Evolutionary conservation across 2,329 filamentous ascomycete genomes (phyloP), one percentile per base, ranked within the genome.

Genomic region (Exophiala spinifera): DNA sequence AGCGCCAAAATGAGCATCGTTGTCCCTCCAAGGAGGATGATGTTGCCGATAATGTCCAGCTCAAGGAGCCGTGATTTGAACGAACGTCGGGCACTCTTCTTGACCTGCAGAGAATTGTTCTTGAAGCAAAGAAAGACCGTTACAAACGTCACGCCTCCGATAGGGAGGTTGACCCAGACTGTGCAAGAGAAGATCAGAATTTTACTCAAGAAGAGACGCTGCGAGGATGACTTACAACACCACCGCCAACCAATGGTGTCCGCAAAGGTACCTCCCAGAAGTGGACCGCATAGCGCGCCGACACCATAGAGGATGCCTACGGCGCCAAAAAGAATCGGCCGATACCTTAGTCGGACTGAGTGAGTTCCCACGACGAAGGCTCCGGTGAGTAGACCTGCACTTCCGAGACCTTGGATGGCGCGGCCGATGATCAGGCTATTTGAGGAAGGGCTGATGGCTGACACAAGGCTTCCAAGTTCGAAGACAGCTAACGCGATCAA

Each of bases 11-110:
- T 55, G 4, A 64, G 50, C 54, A 60, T 55, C 5, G 57, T 50
- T 53, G 40, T 25, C 11, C 49, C 55, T 21, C 44, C 37, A 13
- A 86, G 67, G 58, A 87, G 79, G 66, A 84, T 77, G n/a, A 79
- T 64, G 13, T 79, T 83, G 20, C 83, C 83, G 1, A 84, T 64
- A 1, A 80, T 79, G 53, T 85, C 82, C 42, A 84, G 63, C 23
- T 61, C 54, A 3, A 46, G 14, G 4, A 69, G 19, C 23, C 65
- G 59, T 33, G 64, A 36, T 19, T 49, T 50, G 25, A 62, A 50
- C 8, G 59, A 34, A 6, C n/a, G 8, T 19, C 25, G 10, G 4
- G 23, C 13, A 5, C 15, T 17, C 21, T 3, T 21, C 31, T 14
- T 48, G n/a, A 11, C 17, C 15, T 48, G 3, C 33, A 21, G 34